Percentiles rank a stretch among this genome's conserved stretches.
phyloP scores from a whole-genome alignment of 805 yeast genomes.

The Ogataea paraovalis region DNA sequence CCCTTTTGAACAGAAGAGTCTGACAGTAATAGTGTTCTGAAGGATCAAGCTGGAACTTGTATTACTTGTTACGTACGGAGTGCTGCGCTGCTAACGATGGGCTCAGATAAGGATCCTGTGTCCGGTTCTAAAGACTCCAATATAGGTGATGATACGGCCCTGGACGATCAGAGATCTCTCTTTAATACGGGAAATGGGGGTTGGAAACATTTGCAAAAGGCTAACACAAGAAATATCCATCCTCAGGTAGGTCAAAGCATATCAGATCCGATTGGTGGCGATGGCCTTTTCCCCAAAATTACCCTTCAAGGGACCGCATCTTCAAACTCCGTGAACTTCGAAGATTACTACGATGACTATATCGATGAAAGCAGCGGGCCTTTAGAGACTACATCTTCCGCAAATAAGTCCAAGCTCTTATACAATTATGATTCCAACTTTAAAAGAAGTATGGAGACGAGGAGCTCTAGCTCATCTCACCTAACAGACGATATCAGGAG shows the following conservation, averaged over 20 bases:
- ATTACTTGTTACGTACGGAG: no score
- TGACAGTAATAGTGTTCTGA: no score
- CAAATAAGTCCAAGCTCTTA: not conserved
- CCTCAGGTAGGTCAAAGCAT: not conserved
- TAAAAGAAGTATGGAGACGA: not conserved
- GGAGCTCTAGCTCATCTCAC: not conserved
- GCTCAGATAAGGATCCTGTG: not conserved
- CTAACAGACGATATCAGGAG: conserved; percentile 15
- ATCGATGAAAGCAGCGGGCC: not conserved
- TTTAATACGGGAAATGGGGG: not conserved
- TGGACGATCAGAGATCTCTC: not conserved
- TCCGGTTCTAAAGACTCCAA: not conserved
- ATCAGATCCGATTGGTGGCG: not conserved
- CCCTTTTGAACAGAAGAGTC: no score
- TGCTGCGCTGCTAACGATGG: not conserved
- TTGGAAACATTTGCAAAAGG: not conserved
- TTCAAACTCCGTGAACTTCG: not conserved
- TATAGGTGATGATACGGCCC: not conserved
- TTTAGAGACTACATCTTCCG: not conserved
- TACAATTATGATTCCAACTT: not conserved
- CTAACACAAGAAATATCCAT: not conserved
- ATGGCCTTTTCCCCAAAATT: not conserved
- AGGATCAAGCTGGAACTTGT: no score
- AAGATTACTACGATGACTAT: not conserved
- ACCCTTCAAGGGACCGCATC: not conserved